Evolutionary conservation across 1,139 yeast species (phyloP).

Genomic region (Protomyces pachydermus): DNA sequence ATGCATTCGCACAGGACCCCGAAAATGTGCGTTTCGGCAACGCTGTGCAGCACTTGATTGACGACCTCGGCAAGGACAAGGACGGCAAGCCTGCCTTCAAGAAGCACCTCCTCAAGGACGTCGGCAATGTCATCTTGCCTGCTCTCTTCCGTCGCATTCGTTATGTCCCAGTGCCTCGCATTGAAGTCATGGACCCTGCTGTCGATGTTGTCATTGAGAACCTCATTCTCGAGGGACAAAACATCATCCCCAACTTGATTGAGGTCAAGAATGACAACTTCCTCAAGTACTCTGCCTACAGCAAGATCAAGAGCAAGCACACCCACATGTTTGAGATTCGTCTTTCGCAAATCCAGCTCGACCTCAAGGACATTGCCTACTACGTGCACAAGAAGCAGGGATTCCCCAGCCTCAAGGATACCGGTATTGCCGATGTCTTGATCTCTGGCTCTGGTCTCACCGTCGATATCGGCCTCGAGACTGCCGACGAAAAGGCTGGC

Average conservation of each 20-base stretch:
- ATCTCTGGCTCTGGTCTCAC: slow-evolving; percentile 31
- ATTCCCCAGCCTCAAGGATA: slow-evolving; percentile 31
- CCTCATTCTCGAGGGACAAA: slow-evolving; percentile 31
- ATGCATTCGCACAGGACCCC: slow-evolving; percentile 31
- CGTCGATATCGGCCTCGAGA: slow-evolving; percentile 29
- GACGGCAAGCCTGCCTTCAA: slow-evolving; percentile 30
- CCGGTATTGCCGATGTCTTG: slow-evolving; percentile 32
- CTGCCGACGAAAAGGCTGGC: slow-evolving; percentile 21
- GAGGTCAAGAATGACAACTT: slow-evolving; percentile 32
- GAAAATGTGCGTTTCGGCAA: slow-evolving; percentile 28
- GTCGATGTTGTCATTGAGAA: slow-evolving; percentile 34
- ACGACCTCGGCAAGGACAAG: slow-evolving; percentile 30
- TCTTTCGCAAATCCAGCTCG: slow-evolving; percentile 32
- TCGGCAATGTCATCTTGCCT: slow-evolving; percentile 31
- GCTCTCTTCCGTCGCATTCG: slow-evolving; percentile 28
- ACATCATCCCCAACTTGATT: slow-evolving; percentile 32
- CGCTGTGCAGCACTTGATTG: slow-evolving; percentile 27
- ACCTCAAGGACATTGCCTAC: slow-evolving; percentile 33
- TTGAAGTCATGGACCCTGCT: slow-evolving; percentile 31
- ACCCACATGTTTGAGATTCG: slow-evolving; percentile 28
- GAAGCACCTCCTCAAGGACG: slow-evolving; percentile 29
- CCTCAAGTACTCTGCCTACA: slow-evolving; percentile 31
- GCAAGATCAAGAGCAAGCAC: slow-evolving; percentile 18
- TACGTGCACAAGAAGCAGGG: slow-evolving; percentile 33
- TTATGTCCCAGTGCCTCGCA: slow-evolving; percentile 33